These are phyloP conservation scores for Vigna radiata DNA, from an alignment of 306 rosid genomes.

Conservation along the genomic window DNA sequence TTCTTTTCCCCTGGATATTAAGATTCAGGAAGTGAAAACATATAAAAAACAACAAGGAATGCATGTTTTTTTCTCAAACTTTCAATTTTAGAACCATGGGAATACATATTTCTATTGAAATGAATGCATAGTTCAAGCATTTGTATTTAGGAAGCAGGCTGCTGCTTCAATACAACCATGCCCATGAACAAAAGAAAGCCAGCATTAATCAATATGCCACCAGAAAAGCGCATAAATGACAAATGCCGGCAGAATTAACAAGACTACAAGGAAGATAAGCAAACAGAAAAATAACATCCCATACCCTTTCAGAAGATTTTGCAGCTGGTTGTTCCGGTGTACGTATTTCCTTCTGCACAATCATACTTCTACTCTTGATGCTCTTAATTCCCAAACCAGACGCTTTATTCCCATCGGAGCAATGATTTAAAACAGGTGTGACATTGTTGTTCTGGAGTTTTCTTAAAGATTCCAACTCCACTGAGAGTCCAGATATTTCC, in stretches of 20 bases:
- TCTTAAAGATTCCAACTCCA: constrained; percentile 63
- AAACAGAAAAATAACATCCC: constrained; percentile 29
- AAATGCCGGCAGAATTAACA: not conserved
- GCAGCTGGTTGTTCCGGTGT: constrained; percentile 41
- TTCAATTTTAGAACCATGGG: too few species aligned
- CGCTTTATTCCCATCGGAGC: constrained; percentile 46
- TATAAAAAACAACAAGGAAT: not conserved
- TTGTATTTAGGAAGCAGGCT: too few species aligned
- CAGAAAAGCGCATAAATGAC: constrained; percentile 3
- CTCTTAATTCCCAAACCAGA: constrained; percentile 42
- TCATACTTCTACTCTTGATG: constrained; percentile 44
- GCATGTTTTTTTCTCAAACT: not conserved
- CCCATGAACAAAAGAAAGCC: not conserved
- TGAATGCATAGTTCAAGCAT: too few species aligned
- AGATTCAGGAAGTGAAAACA: not conserved
- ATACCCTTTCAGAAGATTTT: constrained; percentile 56
- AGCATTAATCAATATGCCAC: not conserved
- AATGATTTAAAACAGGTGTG: constrained; percentile 64
- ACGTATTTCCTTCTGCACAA: constrained; percentile 56
- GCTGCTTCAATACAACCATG: too few species aligned
- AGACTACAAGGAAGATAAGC: constrained; percentile 16
- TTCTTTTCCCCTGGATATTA: constrained; percentile 55
- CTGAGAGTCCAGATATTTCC: constrained; percentile 58
- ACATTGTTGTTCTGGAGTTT: constrained; percentile 49
- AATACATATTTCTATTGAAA: too few species aligned